These are phyloP conservation scores for Lachnellula hyalina DNA, from an alignment of 2,329 filamentous ascomycete genomes.

Conservation along the genomic window DNA sequence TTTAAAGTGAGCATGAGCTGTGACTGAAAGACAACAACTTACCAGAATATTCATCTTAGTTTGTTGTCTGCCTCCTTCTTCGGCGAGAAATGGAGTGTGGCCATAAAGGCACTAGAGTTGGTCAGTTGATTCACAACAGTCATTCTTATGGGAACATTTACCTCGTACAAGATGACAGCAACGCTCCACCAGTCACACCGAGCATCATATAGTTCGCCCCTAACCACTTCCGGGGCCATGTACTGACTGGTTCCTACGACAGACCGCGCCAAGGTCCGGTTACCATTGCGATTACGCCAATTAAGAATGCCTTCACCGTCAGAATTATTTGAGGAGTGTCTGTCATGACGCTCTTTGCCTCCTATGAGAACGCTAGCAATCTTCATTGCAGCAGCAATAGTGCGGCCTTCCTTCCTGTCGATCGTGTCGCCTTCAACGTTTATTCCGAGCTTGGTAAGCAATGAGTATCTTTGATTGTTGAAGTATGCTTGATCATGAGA, in stretches of 20 bases:
- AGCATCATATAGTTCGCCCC: slow-evolving; percentile 78
- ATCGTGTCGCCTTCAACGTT: slow-evolving; percentile 66
- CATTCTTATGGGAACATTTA: slow-evolving; percentile 20
- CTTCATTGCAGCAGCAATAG: slow-evolving; percentile 36
- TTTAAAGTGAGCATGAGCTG: slow-evolving; percentile 14
- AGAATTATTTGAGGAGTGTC: slow-evolving; percentile 25
- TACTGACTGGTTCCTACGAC: slow-evolving; percentile 96
- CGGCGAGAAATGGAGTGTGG: slow-evolving; percentile 80
- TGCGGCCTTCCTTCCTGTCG: slow-evolving; percentile 55
- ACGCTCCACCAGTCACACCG: slow-evolving; percentile 97
- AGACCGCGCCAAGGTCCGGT: slow-evolving; percentile 70
- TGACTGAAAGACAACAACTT: slow-evolving; percentile 30
- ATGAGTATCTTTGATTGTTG: slow-evolving; percentile 71
- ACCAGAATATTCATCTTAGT: slow-evolving; percentile 85
- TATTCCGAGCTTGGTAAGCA: slow-evolving; percentile 73
- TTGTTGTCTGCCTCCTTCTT: slow-evolving; percentile 64
- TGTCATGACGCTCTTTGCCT: slow-evolving; percentile 36
- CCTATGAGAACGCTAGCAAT: slow-evolving; percentile 36
- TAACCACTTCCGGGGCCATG: slow-evolving; percentile 93
- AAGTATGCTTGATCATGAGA: slow-evolving; percentile 85
- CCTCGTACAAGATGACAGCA: slow-evolving; percentile 87
- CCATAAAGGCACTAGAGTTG: slow-evolving; percentile 70
- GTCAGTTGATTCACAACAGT: not conserved
- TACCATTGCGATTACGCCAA: slow-evolving; percentile 65
- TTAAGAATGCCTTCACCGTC: slow-evolving; percentile 50